Evolutionary conservation across 495 filamentous ascomycete genomes (phyloP), one percentile per base, ranked within the genome.

Genomic region (Hypoxylon perforatum): DNA sequence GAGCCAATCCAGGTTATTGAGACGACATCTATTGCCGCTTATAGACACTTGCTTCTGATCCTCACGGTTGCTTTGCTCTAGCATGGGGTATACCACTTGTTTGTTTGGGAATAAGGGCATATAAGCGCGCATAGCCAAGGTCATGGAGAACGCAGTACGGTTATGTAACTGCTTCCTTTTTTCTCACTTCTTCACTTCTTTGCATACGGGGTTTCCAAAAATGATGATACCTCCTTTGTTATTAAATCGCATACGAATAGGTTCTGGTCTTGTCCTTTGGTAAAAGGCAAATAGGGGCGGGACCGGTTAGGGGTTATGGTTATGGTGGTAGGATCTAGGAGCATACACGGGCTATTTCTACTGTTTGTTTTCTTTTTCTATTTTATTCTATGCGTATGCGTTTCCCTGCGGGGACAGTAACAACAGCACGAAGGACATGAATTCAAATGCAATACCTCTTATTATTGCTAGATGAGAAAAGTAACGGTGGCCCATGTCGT

Each of bases 291-390:
- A 60, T 45, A 28, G 23, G 49, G 21, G n/a, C n/a, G n/a, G 45
- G 45, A 44, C 11, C 42, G 21, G 21, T 0, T 0, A n/a, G 39
- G 49, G 52, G 23, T 44, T 56, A n/a, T n/a, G n/a, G n/a, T n/a
- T 55, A 11, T 50, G 55, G 48, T 41, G 45, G 18, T 18, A 25
- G 49, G 55, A 25, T 25, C 21, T 18, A n/a, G 65, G 60, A 64
- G 49, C 60, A 57, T 64, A 63, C 28, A 42, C 21, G 65, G 65
- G 22, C 18, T 45, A 39, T 45, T 61, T 61, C 11, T n/a, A n/a
- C n/a, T n/a, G n/a, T n/a, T 59, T 11, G 11, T 50, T 47, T 44
- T 18, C 1, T 44, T 44, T 44, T 44, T 44, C 7, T 44, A 10
- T 44, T 44, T 44, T 5, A 10, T 44, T 21, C 4, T 21, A 10